Percentiles rank a stretch among this genome's conserved stretches.
Evolutionary conservation across 768 basidiomycete genomes (phyloP).

Genomic region (Basidioascus undulatus): DNA sequence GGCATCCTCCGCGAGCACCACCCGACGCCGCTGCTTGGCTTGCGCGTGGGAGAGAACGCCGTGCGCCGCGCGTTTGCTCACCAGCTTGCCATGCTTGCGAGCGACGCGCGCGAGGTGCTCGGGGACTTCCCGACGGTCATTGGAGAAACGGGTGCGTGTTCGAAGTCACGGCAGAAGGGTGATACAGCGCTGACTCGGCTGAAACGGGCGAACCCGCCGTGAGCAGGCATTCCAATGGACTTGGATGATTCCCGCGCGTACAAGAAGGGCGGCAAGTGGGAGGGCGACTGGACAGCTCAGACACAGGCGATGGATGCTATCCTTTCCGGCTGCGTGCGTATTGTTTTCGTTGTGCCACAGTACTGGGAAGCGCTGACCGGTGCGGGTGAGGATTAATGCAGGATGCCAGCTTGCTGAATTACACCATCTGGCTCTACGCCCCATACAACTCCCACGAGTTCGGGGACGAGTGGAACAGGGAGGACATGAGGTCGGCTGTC

Average conservation of each 20-base stretch:
- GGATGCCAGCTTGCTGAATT: constrained; percentile 21
- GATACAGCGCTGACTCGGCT: background rate
- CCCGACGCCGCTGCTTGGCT: constrained; percentile 36
- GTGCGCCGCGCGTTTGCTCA: constrained; percentile 60
- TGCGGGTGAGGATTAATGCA: no score
- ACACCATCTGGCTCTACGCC: constrained; percentile 21
- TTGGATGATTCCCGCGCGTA: constrained; percentile 75
- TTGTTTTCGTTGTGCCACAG: no score
- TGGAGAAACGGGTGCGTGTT: constrained; percentile 88
- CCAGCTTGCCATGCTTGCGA: constrained; percentile 55
- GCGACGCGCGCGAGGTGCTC: constrained; percentile 38
- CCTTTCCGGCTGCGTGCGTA: constrained; percentile 21
- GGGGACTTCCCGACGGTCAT: constrained; percentile 61
- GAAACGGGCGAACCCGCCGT: no score
- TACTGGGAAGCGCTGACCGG: no score
- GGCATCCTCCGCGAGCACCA: constrained; percentile 76
- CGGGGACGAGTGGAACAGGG: constrained; percentile 94
- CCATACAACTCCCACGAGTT: constrained; percentile 54
- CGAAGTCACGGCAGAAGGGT: constrained; percentile 5
- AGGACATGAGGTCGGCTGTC: no score
- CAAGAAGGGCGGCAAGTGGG: constrained; percentile 34
- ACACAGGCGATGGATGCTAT: constrained; percentile 20
- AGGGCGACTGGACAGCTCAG: constrained; percentile 40
- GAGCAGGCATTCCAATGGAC: constrained; percentile 64
- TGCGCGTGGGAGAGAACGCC: constrained; percentile 55